Evolutionary conservation across 2,329 filamentous ascomycete genomes (phyloP), one percentile per base, ranked within the genome.

Genomic region (Fusarium multiceps): DNA sequence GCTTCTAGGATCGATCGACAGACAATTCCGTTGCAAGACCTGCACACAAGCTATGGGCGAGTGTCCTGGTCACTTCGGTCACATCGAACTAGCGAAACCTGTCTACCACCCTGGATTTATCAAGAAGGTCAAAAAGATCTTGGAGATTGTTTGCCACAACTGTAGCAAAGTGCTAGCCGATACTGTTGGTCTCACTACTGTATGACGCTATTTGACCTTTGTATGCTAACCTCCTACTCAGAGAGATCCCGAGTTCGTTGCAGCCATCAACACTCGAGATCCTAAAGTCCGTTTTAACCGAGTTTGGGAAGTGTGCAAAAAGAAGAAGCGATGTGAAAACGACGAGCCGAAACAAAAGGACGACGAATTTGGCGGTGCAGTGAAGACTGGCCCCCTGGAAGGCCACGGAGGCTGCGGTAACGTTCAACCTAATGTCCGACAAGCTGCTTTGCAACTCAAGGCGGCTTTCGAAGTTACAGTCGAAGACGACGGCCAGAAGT

Each of bases 141-240:
- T 99, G 81, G 97, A 99, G 87, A 96, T 94, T 75, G 94, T 99
- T 81, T 99, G 97, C 88, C 94, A 97, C 85, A 98, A 97, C 82
- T 99, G 97, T 87, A 95, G 94, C 84, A 97, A 96, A 86, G 93
- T 98, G 79, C 89, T 97, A 86, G 92, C 94, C 83, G 94, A 98
- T 88, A 93, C 93, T 91, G 95, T 98, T 91, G 93, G 95, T 97
- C 85, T 79, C 78, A 78, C 86, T 86, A 78, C 85, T 86, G 84
- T 80, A 78, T 79, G 82, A 83, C 86, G 83, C 82, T 86, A 82
- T 80, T 81, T 78, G 78, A 77, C 78, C 83, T 82, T 78, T 80
- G 83, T 82, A 85, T 88, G 85, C 89, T 92, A 86, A 92, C 85
- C 80, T 81, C 74, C 75, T 80, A 79, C 82, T 74, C 79, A 97